A percentile compares a stretch with the other conserved stretches of the same genome.
phyloP scores from a whole-genome alignment of 108 stramenopile genomes.

The Nitzschia sp. region DNA sequence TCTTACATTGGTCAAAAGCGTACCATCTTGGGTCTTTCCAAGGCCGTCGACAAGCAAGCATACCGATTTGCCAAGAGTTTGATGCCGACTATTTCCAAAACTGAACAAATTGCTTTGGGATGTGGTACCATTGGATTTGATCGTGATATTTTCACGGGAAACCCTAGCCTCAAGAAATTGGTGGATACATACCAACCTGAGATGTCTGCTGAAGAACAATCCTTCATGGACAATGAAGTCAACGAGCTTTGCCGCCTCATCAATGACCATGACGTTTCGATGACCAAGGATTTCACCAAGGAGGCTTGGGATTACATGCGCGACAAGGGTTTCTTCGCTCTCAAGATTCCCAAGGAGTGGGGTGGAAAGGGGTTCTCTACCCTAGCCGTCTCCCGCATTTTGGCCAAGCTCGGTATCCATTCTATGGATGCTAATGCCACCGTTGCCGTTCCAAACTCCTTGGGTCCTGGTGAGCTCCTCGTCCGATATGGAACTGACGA shows the following conservation, averaged over 20 bases:
- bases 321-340: conserved; percentile 90
- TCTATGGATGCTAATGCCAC: conserved; percentile 92
- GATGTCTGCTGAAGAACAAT: conserved; percentile 68
- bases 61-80: conserved; percentile 84
- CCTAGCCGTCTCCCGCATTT: conserved; percentile 86
- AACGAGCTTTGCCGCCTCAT: conserved; percentile 82
- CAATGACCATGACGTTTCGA: conserved; percentile 91
- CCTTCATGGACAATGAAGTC: conserved; percentile 90
- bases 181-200: conserved; percentile 87
- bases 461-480: conserved; percentile 96
- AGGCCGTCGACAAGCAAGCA: conserved; percentile 79
- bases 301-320: conserved; percentile 95
- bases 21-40: conserved; percentile 67
- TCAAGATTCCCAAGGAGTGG: conserved; percentile 97
- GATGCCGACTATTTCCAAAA: conserved; percentile 92
- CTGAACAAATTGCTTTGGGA: conserved; percentile 94
- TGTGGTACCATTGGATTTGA: conserved; percentile 98
- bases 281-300: conserved; percentile 83
- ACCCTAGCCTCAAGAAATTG: conserved; percentile 83
- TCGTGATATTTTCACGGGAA: conserved; percentile 92
- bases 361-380: conserved; percentile 95
- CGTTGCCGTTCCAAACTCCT: conserved; percentile 96
- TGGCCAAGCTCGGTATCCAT: conserved; percentile 89
- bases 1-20: conserved; percentile 41
- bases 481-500: conserved; percentile 91